Evolutionary conservation across 2,329 filamentous ascomycete genomes (phyloP).

Genomic region (Penicillium sp.): DNA sequence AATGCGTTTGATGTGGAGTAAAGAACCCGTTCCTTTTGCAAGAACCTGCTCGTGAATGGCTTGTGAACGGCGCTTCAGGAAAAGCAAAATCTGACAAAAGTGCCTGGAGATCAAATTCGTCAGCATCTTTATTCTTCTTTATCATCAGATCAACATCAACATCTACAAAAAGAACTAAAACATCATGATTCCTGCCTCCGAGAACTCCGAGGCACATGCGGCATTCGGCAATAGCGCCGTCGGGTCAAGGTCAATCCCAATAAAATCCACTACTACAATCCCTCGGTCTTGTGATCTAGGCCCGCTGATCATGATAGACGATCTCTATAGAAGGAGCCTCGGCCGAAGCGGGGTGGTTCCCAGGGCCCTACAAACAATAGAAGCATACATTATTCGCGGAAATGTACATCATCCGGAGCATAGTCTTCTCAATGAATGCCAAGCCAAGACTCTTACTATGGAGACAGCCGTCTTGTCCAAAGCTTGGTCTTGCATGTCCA

Average conservation of each 20-base stretch:
- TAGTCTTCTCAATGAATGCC: not conserved
- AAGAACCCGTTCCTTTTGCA: constrained; percentile 4
- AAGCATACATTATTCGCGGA: not conserved
- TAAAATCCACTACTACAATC: constrained; percentile 12
- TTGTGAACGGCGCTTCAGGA: not conserved
- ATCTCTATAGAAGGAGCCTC: not conserved
- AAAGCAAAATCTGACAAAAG: not conserved
- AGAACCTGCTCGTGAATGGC: not conserved
- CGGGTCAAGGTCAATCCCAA: constrained; percentile 15
- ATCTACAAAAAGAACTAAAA: not conserved
- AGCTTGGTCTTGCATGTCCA: not conserved
- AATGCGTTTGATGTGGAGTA: constrained; percentile 5
- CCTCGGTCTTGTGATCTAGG: constrained; percentile 8
- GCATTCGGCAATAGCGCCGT: not conserved
- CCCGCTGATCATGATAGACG: constrained; percentile 20
- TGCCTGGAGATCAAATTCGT: not conserved
- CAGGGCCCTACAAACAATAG: not conserved
- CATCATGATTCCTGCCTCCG: not conserved
- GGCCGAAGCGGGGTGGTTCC: not conserved
- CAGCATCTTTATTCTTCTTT: not conserved
- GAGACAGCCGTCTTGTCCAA: not conserved
- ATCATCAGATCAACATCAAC: not conserved
- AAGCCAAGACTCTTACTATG: not conserved
- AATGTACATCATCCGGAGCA: not conserved
- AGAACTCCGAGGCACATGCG: not conserved